phyloP scores from a whole-genome alignment of 192 early-diverging fungal genomes.

The Polychytrium aggregatum region DNA sequence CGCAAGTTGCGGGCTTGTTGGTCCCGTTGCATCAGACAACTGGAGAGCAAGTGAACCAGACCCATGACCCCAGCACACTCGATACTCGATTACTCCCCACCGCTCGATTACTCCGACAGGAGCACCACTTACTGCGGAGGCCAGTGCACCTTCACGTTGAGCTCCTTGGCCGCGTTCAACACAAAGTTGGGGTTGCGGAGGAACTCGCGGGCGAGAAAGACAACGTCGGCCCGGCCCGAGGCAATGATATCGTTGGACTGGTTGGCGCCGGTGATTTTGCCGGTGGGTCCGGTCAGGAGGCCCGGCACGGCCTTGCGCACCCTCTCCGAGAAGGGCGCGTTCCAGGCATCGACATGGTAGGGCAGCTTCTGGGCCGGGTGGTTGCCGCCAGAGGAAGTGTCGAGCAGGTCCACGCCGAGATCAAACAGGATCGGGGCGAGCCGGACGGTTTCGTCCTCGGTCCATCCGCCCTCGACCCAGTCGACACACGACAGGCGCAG shows the following conservation, averaged over 20 bases:
- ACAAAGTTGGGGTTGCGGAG: constrained; percentile 63
- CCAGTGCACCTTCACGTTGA: constrained; percentile 44
- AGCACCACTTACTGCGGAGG: constrained; percentile 12
- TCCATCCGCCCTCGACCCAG: constrained; percentile 56
- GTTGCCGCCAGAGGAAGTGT: constrained; percentile 70
- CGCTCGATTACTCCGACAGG: too few relatives aligned
- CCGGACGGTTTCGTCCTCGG: constrained; percentile 55
- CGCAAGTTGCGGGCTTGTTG: too few relatives aligned
- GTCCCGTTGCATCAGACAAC: too few relatives aligned
- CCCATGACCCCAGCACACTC: too few relatives aligned
- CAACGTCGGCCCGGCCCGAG: constrained; percentile 53
- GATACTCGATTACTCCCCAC: too few relatives aligned
- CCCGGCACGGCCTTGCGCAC: constrained; percentile 41
- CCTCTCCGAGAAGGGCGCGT: constrained; percentile 56
- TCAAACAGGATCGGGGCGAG: constrained; percentile 40
- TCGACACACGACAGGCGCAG: constrained; percentile 74
- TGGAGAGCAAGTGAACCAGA: too few relatives aligned
- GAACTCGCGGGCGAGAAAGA: constrained; percentile 59
- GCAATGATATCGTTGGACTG: constrained; percentile 63
- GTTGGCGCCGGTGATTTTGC: constrained; percentile 52
- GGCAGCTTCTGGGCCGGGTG: constrained; percentile 25
- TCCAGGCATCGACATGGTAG: constrained; percentile 8
- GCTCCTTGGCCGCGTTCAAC: constrained; percentile 47
- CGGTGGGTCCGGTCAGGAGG: constrained; percentile 51
- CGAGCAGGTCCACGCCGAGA: constrained; percentile 77